Evolutionary conservation across 345 rosid genomes (phyloP), one percentile per base, ranked within the genome.

Genomic region (Tarenaya hassleriana): DNA sequence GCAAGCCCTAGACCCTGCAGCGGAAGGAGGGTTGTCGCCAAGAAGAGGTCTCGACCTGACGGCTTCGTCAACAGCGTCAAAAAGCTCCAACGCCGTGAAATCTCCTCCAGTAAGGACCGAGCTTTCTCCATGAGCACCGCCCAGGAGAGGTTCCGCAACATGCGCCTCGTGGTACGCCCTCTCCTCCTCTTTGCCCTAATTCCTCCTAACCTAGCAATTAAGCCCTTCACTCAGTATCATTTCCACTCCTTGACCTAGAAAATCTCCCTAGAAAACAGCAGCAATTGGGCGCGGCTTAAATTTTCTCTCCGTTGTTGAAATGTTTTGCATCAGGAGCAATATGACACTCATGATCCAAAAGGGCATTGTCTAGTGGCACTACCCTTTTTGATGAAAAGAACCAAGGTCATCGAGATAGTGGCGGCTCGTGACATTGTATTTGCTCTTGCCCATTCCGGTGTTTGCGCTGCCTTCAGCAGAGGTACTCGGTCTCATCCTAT

Each of bases 401-500:
- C 95, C 0, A 92, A 88, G 65, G 88, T 92, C 16, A 81, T 87
- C 16, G 98, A 92, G 82, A 92, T 92, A 50, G 94, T 92, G 7
- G 95, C 97, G 24, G 98, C 98, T 17, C 81, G 83, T 6, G 95
- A 83, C 62, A 88, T 92, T 44, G 86, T 92, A 29, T 92, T 92
- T 69, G 98, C 95, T 15, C 98, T 92, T 68, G 88, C 91, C 6
- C 97, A 88, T 58, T 92, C 95, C 15, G 98, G 98, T 64, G 86
- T 88, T 18, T 88, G 98, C 33, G 95, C 96, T 1, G 96, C 96
- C 59, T 92, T 92, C 49, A 83, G 96, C 61, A 70, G 98, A 83
- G 98, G 98, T 90, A 12, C 15, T 29, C 39, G 12, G 1, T 0
- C 18, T 8, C 33, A 37, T 31, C 39, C 51, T 31, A 13, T n/a